Conservation (phyloP, 23 red algal species). For the Agarophyton chilense region DNA sequence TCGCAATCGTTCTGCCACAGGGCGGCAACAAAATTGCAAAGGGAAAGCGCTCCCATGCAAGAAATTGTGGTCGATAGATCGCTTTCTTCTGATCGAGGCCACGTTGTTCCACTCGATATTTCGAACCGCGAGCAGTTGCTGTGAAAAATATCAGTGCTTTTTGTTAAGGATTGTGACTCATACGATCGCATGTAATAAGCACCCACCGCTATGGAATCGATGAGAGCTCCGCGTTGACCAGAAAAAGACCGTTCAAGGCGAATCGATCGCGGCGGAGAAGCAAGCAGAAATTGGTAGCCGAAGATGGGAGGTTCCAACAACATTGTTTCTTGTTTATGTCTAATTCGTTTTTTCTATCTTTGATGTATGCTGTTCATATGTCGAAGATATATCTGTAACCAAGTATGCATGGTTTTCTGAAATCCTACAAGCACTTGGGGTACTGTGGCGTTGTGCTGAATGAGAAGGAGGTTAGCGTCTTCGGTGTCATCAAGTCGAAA, state of each 20-base stretch:
- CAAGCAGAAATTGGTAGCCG: no score
- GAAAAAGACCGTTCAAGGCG: neutral
- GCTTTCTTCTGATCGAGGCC: neutral
- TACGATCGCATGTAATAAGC: neutral
- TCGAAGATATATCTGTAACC: neutral
- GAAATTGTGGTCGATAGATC: neutral
- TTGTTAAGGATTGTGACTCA: neutral
- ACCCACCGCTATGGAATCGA: neutral
- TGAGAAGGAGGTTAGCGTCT: neutral
- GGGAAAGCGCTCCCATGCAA: neutral
- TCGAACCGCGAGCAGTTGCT: neutral
- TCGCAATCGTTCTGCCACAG: neutral
- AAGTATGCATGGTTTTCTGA: neutral
- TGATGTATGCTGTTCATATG: neutral
- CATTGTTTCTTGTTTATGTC: neutral
- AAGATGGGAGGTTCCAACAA: no score
- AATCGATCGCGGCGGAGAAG: neutral
- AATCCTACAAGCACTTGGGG: neutral
- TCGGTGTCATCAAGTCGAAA: neutral
- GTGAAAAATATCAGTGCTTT: neutral
- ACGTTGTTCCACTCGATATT: neutral
- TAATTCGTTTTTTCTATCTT: neutral
- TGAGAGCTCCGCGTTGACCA: no score
- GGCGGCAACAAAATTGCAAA: neutral
- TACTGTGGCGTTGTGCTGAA: neutral